Conservation (phyloP, 768 basidiomycete species). For the Fomitopsis serialis region DNA sequence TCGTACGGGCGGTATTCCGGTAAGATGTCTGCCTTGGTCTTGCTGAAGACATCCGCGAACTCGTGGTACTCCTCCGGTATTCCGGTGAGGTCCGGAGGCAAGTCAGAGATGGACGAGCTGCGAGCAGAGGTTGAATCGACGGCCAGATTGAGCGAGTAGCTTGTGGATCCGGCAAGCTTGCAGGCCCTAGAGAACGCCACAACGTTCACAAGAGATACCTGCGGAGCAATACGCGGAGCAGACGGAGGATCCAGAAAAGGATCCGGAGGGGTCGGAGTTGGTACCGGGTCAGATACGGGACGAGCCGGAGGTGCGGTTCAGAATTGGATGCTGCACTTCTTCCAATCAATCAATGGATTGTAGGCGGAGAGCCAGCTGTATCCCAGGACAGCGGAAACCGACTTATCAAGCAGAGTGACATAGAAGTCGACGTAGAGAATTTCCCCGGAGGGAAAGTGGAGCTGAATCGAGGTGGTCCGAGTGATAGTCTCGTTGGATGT, state of each 20-base stretch:
- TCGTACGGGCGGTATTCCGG: slow-evolving; percentile 2
- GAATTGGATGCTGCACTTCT: background rate
- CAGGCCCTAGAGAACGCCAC: background rate
- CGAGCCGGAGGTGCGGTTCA: background rate
- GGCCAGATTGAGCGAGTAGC: background rate
- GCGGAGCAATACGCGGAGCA: background rate
- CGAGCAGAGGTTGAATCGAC: too few relatives aligned
- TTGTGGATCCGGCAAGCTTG: background rate
- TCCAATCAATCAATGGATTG: background rate
- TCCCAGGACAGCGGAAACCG: background rate
- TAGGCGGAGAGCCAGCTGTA: background rate
- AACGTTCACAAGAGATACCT: background rate
- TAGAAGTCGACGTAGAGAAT: slow-evolving; percentile 2
- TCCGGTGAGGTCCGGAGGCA: too few relatives aligned
- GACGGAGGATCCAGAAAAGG: background rate
- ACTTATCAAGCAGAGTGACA: background rate
- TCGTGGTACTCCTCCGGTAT: too few relatives aligned
- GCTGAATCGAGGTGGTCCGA: background rate
- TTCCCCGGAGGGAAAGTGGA: slow-evolving; percentile 3
- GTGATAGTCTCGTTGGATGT: slow-evolving; percentile 2
- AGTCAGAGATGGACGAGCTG: too few relatives aligned
- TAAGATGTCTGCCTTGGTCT: slow-evolving; percentile 3
- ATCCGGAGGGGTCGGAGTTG: background rate
- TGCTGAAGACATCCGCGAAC: slow-evolving; percentile 12
- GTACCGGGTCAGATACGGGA: background rate